These are phyloP conservation scores for Escallonia rubra DNA, from an alignment of 129 eudicot genomes.

Conservation along the genomic window DNA sequence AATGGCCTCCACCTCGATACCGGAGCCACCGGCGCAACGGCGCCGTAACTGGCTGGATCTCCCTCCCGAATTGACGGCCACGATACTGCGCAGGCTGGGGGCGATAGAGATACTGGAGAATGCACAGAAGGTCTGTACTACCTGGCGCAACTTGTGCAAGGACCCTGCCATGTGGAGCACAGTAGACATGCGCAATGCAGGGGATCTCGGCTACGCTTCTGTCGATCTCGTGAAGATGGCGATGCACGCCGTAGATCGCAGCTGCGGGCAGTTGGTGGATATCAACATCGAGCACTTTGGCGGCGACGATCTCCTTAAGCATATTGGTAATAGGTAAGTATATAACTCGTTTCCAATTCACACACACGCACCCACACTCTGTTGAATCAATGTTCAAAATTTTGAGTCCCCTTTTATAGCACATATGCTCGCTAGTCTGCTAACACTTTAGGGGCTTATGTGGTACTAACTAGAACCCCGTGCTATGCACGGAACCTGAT, in stretches of 20 bases:
- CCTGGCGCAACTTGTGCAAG: slow-evolving; percentile 28
- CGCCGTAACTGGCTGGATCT: slow-evolving; percentile 20
- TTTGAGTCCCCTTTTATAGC: no score
- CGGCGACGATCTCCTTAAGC: background rate
- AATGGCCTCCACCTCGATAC: no score
- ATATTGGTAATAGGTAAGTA: background rate
- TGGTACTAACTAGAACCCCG: no score
- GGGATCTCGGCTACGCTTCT: no score
- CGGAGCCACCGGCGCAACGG: no score
- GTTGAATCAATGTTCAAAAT: no score
- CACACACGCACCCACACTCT: no score
- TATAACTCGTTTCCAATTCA: no score
- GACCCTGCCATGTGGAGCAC: slow-evolving; percentile 31
- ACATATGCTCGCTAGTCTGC: no score
- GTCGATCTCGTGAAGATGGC: background rate
- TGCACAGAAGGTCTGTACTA: slow-evolving; percentile 32
- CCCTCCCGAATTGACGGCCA: slow-evolving; percentile 24
- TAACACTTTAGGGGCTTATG: no score
- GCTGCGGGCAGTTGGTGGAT: slow-evolving; percentile 9
- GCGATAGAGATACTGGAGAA: slow-evolving; percentile 17
- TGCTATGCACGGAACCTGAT: no score
- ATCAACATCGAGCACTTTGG: background rate
- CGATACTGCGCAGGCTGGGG: slow-evolving; percentile 22
- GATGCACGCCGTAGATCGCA: slow-evolving; percentile 10
- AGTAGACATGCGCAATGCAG: slow-evolving; percentile 4